These are phyloP conservation scores for Trypanosoma avium DNA, from an alignment of 208 protist species.

Conservation along the genomic window DNA sequence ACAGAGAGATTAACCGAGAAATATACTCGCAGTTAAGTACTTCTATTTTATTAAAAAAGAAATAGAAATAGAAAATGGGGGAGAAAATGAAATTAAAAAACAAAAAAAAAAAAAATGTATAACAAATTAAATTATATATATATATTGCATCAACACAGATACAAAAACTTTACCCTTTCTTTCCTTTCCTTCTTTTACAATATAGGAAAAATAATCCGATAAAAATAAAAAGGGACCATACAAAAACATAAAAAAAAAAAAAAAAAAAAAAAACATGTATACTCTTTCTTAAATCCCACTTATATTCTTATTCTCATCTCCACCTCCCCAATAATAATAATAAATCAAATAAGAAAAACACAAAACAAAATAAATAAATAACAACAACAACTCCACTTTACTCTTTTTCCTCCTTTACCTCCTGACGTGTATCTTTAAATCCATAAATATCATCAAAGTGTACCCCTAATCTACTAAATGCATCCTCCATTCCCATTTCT, in stretches of 20 bases:
- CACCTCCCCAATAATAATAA: not conserved
- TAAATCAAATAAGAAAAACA: not conserved
- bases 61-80: too few species aligned
- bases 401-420: constrained; percentile 4
- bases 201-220: too few species aligned
- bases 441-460: constrained; percentile 77
- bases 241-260: too few species aligned
- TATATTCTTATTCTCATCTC: not conserved
- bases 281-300: not conserved
- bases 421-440: constrained; percentile 53
- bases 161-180: not conserved
- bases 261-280: too few species aligned
- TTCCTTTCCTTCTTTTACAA: not conserved
- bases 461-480: constrained; percentile 58
- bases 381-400: not conserved
- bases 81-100: too few species aligned
- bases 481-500: constrained; percentile 75
- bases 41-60: too few species aligned
- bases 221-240: too few species aligned
- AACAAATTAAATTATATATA: too few species aligned
- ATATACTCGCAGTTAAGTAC: too few species aligned
- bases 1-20: too few species aligned
- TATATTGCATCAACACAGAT: too few species aligned
- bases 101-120: too few species aligned
- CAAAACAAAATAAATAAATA: constrained; percentile 3